Evolutionary conservation across 345 rosid genomes (phyloP), one percentile per base, ranked within the genome.

Genomic region (Gossypium stocksii): DNA sequence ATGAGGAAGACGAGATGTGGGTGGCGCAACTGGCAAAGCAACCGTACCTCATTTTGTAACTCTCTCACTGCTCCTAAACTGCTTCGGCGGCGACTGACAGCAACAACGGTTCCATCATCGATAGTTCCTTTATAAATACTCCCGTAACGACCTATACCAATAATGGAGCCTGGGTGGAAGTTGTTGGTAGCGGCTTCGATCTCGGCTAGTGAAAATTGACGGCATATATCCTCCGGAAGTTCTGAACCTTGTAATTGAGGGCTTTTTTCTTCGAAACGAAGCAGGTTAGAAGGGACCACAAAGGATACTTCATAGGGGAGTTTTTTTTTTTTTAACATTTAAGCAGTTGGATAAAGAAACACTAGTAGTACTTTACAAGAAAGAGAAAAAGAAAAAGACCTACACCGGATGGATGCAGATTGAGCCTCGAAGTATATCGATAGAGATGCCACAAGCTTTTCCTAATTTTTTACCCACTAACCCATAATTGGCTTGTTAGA

Each of bases 161-260:
- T 25, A 11, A 53, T 11, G 0, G 20, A 46, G 45, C 16, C 57
- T 6, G 2, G 45, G 34, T 59, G 25, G 43, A 72, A 58, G 29
- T 58, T 25, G 56, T 58, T 43, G 44, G 66, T 72, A 1, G 75
- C 75, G 16, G 75, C 66, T 72, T 56, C 16, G 53, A 72, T 58
- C 66, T 72, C 56, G 1, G 56, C 66, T 16, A 72, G 41, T 4
- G 75, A 72, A 16, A 72, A 72, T 13, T 22, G 41, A 58, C 66
- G 75, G 66, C 8, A 23, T 19, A 72, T 5, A 41, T 11, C 75
- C 54, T 58, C 75, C 6, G 75, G 64, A 8, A 70, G 74, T 9
- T 17, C 11, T n/a, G 23, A 54, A 54, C 23, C 9, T 19, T 19
- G 23, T 57, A 57, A 20, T 53, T 17, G 29, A 34, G 25, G 62